Evolutionary conservation across 805 yeast species (phyloP).

Genomic region (Candida ipomoeae): DNA sequence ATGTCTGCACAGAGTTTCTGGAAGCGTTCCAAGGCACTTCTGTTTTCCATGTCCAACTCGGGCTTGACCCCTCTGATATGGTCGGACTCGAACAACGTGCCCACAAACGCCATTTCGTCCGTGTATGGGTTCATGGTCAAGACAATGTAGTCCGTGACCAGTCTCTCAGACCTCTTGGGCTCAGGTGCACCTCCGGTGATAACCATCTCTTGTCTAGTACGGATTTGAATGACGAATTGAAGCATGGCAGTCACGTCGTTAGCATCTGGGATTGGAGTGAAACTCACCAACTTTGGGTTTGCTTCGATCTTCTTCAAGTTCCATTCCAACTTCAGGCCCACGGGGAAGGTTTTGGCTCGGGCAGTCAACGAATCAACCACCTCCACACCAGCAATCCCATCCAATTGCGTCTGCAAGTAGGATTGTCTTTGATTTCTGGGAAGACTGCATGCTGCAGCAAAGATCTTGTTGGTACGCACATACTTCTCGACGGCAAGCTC

Average conservation of each 20-base stretch:
- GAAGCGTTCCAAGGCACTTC: constrained; percentile 19
- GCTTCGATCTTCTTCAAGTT: constrained; percentile 64
- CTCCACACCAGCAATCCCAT: constrained; percentile 32
- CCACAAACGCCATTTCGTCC: constrained; percentile 36
- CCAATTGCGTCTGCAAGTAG: constrained; percentile 41
- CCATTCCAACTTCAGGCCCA: constrained; percentile 64
- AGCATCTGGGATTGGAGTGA: constrained; percentile 59
- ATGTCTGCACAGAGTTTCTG: constrained; percentile 36
- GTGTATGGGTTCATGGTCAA: constrained; percentile 38
- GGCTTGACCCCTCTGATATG: constrained; percentile 36
- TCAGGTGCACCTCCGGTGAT: constrained; percentile 21
- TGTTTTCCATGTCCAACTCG: constrained; percentile 23
- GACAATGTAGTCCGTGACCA: constrained; percentile 36
- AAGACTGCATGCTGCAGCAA: constrained; percentile 51
- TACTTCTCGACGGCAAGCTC: constrained; percentile 76
- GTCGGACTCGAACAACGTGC: constrained; percentile 37
- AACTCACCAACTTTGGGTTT: constrained; percentile 67
- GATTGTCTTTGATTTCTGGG: constrained; percentile 31
- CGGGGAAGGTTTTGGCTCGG: constrained; percentile 46
- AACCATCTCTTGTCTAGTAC: constrained; percentile 35
- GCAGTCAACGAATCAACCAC: constrained; percentile 29
- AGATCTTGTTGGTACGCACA: constrained; percentile 75
- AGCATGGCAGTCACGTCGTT: constrained; percentile 35
- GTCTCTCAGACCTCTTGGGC: constrained; percentile 23
- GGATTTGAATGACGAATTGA: constrained; percentile 36